These are phyloP conservation scores for Diaporthe aspalathi DNA, from an alignment of 2,329 filamentous ascomycete species.

Conservation along the genomic window DNA sequence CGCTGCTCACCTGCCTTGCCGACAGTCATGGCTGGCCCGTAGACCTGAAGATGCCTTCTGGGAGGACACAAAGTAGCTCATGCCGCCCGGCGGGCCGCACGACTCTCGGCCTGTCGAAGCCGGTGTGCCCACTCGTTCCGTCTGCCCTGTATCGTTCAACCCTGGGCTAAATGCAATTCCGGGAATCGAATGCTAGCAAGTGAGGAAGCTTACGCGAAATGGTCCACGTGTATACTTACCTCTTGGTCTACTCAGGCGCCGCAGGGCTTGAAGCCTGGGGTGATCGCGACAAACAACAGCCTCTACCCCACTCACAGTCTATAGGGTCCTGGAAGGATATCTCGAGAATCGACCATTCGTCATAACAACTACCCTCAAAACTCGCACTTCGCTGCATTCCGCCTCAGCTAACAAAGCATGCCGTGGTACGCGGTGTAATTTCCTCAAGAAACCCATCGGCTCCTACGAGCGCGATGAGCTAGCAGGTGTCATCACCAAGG, in stretches of 20 bases:
- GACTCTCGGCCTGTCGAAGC: too few species aligned
- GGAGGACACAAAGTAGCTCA: background rate
- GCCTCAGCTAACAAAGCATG: background rate
- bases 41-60: background rate
- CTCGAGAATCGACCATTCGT: background rate
- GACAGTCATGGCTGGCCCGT: too few species aligned
- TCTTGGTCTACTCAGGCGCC: background rate
- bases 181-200: background rate
- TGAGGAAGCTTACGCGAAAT: background rate
- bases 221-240: background rate
- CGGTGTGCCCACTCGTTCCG: background rate
- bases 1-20: too few species aligned
- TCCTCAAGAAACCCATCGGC: background rate
- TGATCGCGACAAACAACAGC: background rate
- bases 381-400: too few species aligned
- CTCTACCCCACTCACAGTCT: background rate
- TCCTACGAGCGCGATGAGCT: constrained; percentile 21
- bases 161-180: background rate
- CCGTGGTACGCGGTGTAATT: constrained; percentile 29
- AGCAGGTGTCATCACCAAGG: constrained; percentile 29
- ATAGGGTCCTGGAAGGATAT: background rate
- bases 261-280: background rate
- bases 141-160: background rate
- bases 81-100: too few species aligned
- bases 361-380: background rate